Base-by-base conservation (phyloP, 2,329 filamentous ascomycete genomes). In the Fusarium sp. region DNA sequence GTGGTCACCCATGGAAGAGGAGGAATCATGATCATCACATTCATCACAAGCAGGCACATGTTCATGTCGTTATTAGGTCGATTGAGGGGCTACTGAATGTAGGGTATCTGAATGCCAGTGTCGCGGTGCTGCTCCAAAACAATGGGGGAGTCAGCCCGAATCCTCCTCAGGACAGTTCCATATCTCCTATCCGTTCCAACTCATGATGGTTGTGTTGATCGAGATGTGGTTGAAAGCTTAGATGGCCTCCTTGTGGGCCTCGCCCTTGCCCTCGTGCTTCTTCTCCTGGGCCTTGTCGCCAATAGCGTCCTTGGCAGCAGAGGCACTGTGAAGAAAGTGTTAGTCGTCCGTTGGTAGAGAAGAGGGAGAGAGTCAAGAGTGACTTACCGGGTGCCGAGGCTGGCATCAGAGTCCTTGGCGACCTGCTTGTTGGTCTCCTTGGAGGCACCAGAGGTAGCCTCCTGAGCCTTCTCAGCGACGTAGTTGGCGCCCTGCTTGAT, bases 341-440 rank as follows among this genome's bases (percentile, higher is more conserved):
- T 63, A 68, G 71, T n/a, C 56, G n/a, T 31, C 14, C 24, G 16
- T 5, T 1, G 5, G 9, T 13, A 6, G 16, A 11, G 20, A 27
- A 11, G 20, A 29, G 27, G 10, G 6, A 27, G 7, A 14, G 24
- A n/a, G 11, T 13, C 24, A 31, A 5, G 3, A 5, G 3, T 45
- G 57, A 50, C 83, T 78, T 82, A 87, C 85, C 91, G 90, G 80
- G 88, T 90, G 79, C 83, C 80, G 67, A 90, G 7, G 76, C 76
- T 74, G 71, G 86, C 86, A 80, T 91, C 84, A 81, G 76, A 82
- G 80, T 90, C 89, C 88, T 93, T 92, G 82, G 91, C 91, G 75
- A 90, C 87, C 75, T 87, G 80, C 89, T 93, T 92, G 89, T 93
- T 93, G 85, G 85, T 85, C 85, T 92, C 90, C 89, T 93, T 93